These are phyloP conservation scores for Mycena pura DNA, from an alignment of 768 basidiomycete genomes.

Conservation along the genomic window DNA sequence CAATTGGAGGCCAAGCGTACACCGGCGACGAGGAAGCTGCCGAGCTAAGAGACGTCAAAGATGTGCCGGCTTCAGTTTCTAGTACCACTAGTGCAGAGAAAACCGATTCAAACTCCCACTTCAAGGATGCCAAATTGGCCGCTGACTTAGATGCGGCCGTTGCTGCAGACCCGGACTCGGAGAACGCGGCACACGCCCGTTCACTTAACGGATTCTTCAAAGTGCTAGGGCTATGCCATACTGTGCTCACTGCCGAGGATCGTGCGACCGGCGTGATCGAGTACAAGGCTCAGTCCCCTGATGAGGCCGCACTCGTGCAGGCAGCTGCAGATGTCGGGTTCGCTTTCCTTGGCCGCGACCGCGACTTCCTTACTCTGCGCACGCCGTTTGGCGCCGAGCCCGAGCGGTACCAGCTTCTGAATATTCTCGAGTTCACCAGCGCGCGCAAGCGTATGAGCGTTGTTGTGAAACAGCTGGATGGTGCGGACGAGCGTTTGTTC, in stretches of 20 bases:
- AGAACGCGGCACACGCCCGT: slow-evolving; percentile 69
- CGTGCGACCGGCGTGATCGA: slow-evolving; percentile 76
- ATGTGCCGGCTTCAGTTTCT: slow-evolving; percentile 6
- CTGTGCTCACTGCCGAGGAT: slow-evolving; percentile 84
- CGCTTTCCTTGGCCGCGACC: slow-evolving; percentile 89
- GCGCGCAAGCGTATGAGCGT: slow-evolving; percentile 96
- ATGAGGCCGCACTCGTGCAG: slow-evolving; percentile 95
- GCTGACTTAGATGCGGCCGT: slow-evolving; percentile 69
- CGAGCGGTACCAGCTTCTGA: slow-evolving; percentile 88
- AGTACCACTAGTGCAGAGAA: slow-evolving; percentile 30
- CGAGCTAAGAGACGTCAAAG: slow-evolving; percentile 12
- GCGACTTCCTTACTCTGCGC: slow-evolving; percentile 76
- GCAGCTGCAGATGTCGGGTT: slow-evolving; percentile 96
- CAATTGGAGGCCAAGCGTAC: slow-evolving; percentile 86
- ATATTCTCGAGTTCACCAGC: slow-evolving; percentile 96
- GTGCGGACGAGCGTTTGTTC: slow-evolving; percentile 69
- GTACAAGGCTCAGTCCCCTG: slow-evolving; percentile 97
- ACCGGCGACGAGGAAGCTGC: slow-evolving; percentile 47
- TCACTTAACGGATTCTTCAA: slow-evolving; percentile 91
- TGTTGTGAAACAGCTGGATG: slow-evolving; percentile 77
- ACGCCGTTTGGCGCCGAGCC: slow-evolving; percentile 76
- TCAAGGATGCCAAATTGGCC: slow-evolving; percentile 64
- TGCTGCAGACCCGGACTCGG: slow-evolving; percentile 57
- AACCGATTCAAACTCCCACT: slow-evolving; percentile 43
- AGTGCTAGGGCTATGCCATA: slow-evolving; percentile 92